Percentiles rank a stretch among this genome's conserved stretches.
Evolutionary conservation across 257 asterid species (phyloP).

Genomic region (Catharanthus roseus): DNA sequence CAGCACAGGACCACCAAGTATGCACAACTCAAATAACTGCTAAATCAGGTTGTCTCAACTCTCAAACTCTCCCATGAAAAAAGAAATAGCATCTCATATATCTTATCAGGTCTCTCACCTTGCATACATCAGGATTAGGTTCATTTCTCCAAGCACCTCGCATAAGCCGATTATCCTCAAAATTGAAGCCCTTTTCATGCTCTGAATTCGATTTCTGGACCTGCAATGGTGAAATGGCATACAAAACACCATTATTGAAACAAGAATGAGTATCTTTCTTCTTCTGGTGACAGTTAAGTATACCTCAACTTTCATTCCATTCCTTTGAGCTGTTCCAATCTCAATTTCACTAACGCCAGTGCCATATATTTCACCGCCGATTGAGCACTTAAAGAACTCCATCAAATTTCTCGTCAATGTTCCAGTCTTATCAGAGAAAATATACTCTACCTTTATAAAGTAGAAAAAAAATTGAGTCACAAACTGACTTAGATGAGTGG

Average conservation of each 20-base stretch:
- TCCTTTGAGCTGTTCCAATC: slow-evolving; percentile 81
- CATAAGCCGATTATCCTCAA: slow-evolving; percentile 86
- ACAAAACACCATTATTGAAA: slow-evolving; percentile 6
- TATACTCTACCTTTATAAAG: slow-evolving; percentile 80
- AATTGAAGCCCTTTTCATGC: slow-evolving; percentile 94
- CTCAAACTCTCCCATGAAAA: not conserved
- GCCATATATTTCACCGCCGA: slow-evolving; percentile 97
- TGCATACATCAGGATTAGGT: slow-evolving; percentile 91
- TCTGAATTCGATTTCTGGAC: slow-evolving; percentile 48
- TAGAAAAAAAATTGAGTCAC: slow-evolving; percentile 22
- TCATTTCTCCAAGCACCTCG: slow-evolving; percentile 97
- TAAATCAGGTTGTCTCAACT: not conserved
- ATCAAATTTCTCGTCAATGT: slow-evolving; percentile 92
- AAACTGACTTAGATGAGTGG: slow-evolving; percentile 8
- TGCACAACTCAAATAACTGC: not conserved
- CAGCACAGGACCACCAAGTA: not conserved
- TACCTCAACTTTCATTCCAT: slow-evolving; percentile 74
- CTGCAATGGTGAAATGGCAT: slow-evolving; percentile 37
- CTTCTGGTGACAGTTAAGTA: slow-evolving; percentile 15
- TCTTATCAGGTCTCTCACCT: slow-evolving; percentile 37
- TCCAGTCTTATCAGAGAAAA: slow-evolving; percentile 98
- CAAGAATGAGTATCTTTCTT: not conserved
- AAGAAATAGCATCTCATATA: too few relatives aligned
- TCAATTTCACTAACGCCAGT: slow-evolving; percentile 93
- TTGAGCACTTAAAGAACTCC: slow-evolving; percentile 98